phyloP scores from a whole-genome alignment of 1,284 basidiomycete genomes.

The Tetrapyrgos nigripes region DNA sequence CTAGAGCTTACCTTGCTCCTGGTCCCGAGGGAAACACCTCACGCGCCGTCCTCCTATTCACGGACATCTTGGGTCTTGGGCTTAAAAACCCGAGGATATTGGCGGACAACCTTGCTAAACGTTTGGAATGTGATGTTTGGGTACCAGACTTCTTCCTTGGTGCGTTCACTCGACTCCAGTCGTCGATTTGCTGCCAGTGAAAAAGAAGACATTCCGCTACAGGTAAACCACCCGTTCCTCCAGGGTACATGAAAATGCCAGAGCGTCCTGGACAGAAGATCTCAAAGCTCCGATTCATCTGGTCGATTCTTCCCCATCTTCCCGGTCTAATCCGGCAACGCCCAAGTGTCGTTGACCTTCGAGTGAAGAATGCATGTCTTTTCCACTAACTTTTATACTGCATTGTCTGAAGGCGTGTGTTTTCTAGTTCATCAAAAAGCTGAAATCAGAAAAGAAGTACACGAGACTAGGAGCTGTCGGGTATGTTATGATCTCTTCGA shows the following conservation, averaged over 20 bases:
- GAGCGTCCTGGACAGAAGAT: constrained; percentile 48
- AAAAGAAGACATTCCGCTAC: not conserved
- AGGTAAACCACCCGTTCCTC: constrained; percentile 51
- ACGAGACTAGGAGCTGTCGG: constrained; percentile 66
- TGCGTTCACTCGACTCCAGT: constrained; percentile 18
- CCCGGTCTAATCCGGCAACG: constrained; percentile 43
- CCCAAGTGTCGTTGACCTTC: constrained; percentile 44
- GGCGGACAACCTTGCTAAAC: constrained; percentile 55
- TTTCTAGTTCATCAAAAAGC: constrained; percentile 52
- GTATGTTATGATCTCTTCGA: constrained; percentile 33
- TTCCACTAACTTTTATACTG: not conserved
- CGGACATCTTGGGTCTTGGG: constrained; percentile 58
- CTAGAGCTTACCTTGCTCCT: constrained; percentile 25
- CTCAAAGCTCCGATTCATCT: constrained; percentile 38
- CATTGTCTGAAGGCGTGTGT: too few relatives aligned
- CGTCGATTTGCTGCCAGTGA: not conserved
- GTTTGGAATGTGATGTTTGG: constrained; percentile 57
- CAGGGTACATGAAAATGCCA: constrained; percentile 42
- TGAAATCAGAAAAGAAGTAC: constrained; percentile 60
- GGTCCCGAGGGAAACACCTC: constrained; percentile 22
- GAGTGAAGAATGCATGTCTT: constrained; percentile 34
- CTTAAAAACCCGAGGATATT: constrained; percentile 59
- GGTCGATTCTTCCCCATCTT: constrained; percentile 36
- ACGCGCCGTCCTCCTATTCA: constrained; percentile 54
- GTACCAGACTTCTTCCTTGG: constrained; percentile 56